Evolutionary conservation across 2,329 filamentous ascomycete species (phyloP).

Genomic region (Aspergillus awamori): DNA sequence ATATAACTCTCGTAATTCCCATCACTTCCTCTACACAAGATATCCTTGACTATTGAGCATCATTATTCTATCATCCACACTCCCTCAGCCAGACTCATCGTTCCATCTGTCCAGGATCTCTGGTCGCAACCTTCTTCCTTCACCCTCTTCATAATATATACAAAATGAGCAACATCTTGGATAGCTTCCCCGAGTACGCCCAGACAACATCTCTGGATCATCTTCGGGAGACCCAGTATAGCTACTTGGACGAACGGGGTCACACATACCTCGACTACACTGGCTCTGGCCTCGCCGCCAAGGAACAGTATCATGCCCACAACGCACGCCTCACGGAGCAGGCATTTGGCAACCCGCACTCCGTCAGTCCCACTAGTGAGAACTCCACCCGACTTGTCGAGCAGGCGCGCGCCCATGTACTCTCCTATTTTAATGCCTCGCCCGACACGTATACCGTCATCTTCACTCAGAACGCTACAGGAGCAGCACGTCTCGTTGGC

Average conservation of each 20-base stretch:
- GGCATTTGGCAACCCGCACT: conserved; percentile 15
- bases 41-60: too few species aligned
- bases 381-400: conserved; percentile 12
- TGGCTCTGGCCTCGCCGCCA: conserved; percentile 12
- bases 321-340: conserved; percentile 7
- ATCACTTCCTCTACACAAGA: too few species aligned
- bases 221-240: conserved; percentile 15
- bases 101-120: neutral
- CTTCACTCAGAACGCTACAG: conserved; percentile 16
- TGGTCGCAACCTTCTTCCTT: neutral
- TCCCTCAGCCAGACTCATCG: too few species aligned
- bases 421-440: conserved; percentile 10
- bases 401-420: conserved; percentile 9
- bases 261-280: conserved; percentile 17
- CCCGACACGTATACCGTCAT: conserved; percentile 14
- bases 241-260: conserved; percentile 14
- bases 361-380: conserved; percentile 14
- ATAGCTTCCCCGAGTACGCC: conserved; percentile 14
- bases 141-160: neutral
- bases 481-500: conserved; percentile 13
- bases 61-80: too few species aligned
- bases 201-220: conserved; percentile 4
- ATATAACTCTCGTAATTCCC: too few species aligned
- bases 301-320: conserved; percentile 12
- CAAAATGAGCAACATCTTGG: neutral